Evolutionary conservation across 2,329 filamentous ascomycete species (phyloP), one percentile per base, ranked within the genome.

Genomic region (Ceratocystis harringtonii): DNA sequence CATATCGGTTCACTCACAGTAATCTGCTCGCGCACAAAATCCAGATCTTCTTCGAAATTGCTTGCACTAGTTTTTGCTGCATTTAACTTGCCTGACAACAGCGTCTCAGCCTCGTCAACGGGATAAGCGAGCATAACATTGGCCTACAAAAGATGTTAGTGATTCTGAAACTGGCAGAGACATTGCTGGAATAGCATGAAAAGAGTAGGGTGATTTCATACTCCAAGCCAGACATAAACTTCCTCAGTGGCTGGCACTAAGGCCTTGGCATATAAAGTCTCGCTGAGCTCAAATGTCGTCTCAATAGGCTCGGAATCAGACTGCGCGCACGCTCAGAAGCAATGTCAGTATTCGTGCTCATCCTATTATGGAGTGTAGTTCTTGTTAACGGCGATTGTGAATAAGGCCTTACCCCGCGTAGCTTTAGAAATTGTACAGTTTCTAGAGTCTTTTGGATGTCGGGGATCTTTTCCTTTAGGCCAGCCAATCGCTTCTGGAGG

Each of bases 81-180:
- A 32, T 80, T 78, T 22, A 96, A 78, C 75, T 96, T 96, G 15
- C 85, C 84, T 57, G 82, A 78, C 65, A 99, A 80, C 70, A 99
- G 81, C 55, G 80, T 79, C 76, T 92, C 85, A 0, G 94, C 94
- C 76, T 97, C 94, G 17, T 85, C 83, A 68, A 97, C 86, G 2
- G 92, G 90, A 74, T 99, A 99, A 62, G 94, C 85, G 67, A 99
- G 80, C 94, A 99, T 99, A 61, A 97, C 92, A 71, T 99, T 99
- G 66, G 94, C 92, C 87, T 89, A 30, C n/a, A 62, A 32, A 17
- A 64, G 8, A 55, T 8, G 48, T 63, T 48, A 66, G 32, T 41
- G 30, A 30, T 19, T 10, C 28, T n/a, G 28, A 58, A 17, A 58
- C 52, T 25, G 28, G 12, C 3, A 19, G 32, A 58, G 28, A 45